phyloP scores from a whole-genome alignment of 2,329 filamentous ascomycete genomes.

The Arthrocladium fulminans region DNA sequence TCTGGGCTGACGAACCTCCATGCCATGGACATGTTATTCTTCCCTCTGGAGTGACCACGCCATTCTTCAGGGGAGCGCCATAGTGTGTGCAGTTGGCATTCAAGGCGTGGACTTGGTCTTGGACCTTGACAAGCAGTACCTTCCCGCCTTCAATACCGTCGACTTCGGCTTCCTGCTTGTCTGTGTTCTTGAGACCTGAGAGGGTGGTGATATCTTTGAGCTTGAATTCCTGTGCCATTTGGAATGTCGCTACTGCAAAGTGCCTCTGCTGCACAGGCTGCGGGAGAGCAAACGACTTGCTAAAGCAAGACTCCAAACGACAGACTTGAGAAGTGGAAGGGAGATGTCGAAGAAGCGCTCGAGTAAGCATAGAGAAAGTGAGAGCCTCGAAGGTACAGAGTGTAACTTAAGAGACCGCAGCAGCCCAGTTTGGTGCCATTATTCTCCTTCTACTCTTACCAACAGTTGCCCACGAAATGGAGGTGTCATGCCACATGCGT shows the following conservation, averaged over 20 bases:
- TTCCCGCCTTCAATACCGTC: slow-evolving; percentile 82
- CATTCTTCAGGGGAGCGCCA: slow-evolving; percentile 79
- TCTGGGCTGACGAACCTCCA: slow-evolving; percentile 55
- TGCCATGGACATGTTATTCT: slow-evolving; percentile 93
- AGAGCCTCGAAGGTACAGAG: not conserved
- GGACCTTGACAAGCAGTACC: slow-evolving; percentile 72
- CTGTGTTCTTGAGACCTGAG: slow-evolving; percentile 59
- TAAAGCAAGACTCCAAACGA: not conserved
- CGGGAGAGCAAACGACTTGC: not conserved
- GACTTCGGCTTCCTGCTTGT: slow-evolving; percentile 83
- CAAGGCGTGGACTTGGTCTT: slow-evolving; percentile 66
- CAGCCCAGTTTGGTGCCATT: not conserved
- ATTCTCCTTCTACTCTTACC: not conserved
- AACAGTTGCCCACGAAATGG: not conserved
- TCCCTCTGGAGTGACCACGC: slow-evolving; percentile 72
- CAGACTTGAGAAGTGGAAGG: slow-evolving; percentile 7
- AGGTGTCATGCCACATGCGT: slow-evolving; percentile 3
- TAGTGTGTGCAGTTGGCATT: slow-evolving; percentile 84
- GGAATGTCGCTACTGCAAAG: slow-evolving; percentile 9
- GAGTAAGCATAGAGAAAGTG: not conserved
- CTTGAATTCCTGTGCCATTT: slow-evolving; percentile 22
- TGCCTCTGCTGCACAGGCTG: not conserved
- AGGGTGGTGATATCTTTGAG: slow-evolving; percentile 42
- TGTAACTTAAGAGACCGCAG: not conserved
- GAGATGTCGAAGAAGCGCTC: slow-evolving; percentile 5